phyloP scores from a whole-genome alignment of 805 yeast genomes.

The Clavispora phyllophila region DNA sequence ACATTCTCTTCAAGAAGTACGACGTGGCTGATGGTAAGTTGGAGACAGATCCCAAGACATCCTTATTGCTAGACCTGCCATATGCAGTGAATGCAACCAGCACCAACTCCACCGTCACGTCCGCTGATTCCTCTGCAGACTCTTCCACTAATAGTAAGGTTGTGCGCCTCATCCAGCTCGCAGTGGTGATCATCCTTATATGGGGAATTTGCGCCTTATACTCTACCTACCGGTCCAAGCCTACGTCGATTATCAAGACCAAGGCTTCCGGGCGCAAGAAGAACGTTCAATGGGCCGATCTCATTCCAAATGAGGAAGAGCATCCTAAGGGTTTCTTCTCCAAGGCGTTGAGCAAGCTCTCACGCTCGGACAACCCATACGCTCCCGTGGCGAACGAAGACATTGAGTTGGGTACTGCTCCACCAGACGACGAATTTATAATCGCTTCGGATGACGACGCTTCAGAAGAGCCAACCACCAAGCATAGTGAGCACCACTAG shows the following conservation, averaged over 20 bases:
- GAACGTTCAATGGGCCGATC: constrained; percentile 47
- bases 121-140: background rate
- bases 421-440: constrained; percentile 37
- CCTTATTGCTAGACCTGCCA: too few relatives aligned
- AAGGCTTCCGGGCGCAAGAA: constrained; percentile 31
- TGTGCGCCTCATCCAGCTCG: constrained; percentile 36
- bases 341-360: constrained; percentile 30
- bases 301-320: constrained; percentile 30
- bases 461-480: background rate
- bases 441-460: constrained; percentile 46
- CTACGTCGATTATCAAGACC: constrained; percentile 39
- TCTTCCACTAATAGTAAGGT: constrained; percentile 16
- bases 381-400: constrained; percentile 18
- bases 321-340: constrained; percentile 27
- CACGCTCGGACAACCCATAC: constrained; percentile 26
- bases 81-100: too few relatives aligned
- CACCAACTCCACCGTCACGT: background rate
- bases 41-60: too few relatives aligned
- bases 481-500: background rate
- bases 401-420: constrained; percentile 36
- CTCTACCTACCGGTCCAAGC: constrained; percentile 31
- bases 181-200: constrained; percentile 31
- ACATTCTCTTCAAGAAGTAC: constrained; percentile 28
- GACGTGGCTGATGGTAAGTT: background rate
- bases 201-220: constrained; percentile 40